A percentile compares a stretch with the other conserved stretches of the same genome.
Conservation (phyloP, 2,329 filamentous ascomycete genomes). For the Trichoderma sp. region DNA sequence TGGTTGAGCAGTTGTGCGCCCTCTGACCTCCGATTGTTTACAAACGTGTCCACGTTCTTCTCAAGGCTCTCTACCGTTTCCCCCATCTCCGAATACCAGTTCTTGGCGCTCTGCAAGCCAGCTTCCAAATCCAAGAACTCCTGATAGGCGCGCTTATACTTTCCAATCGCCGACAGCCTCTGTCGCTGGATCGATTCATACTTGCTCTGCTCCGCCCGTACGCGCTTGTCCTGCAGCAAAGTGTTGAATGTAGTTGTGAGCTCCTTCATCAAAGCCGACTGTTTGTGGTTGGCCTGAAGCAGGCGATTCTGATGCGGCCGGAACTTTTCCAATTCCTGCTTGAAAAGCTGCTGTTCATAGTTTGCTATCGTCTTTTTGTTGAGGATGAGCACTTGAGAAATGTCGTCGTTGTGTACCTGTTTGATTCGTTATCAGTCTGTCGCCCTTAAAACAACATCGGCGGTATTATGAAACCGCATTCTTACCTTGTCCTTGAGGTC, state of each 20-base stretch:
- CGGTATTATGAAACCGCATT: not conserved
- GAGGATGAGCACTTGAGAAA: slow-evolving; percentile 92
- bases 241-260: slow-evolving; percentile 82
- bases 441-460: not conserved
- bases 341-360: slow-evolving; percentile 88
- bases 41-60: slow-evolving; percentile 96
- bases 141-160: slow-evolving; percentile 88
- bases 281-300: slow-evolving; percentile 91
- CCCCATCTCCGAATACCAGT: slow-evolving; percentile 94
- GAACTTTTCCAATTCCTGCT: slow-evolving; percentile 97
- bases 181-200: slow-evolving; percentile 87
- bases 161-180: slow-evolving; percentile 73
- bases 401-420: slow-evolving; percentile 92
- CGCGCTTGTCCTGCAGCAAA: slow-evolving; percentile 88
- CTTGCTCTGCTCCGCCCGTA: slow-evolving; percentile 89
- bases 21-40: slow-evolving; percentile 89
- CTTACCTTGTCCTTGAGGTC: slow-evolving; percentile 93
- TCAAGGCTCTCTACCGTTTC: slow-evolving; percentile 88
- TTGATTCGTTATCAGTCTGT: slow-evolving; percentile 24
- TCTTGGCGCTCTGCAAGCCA: slow-evolving; percentile 81
- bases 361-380: slow-evolving; percentile 97
- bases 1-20: slow-evolving; percentile 83
- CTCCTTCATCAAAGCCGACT: slow-evolving; percentile 91
- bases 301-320: slow-evolving; percentile 87
- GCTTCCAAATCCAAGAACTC: slow-evolving; percentile 87